Evolutionary conservation across 2,329 filamentous ascomycete genomes (phyloP).

Genomic region (Phaeosphaeriaceae sp.): DNA sequence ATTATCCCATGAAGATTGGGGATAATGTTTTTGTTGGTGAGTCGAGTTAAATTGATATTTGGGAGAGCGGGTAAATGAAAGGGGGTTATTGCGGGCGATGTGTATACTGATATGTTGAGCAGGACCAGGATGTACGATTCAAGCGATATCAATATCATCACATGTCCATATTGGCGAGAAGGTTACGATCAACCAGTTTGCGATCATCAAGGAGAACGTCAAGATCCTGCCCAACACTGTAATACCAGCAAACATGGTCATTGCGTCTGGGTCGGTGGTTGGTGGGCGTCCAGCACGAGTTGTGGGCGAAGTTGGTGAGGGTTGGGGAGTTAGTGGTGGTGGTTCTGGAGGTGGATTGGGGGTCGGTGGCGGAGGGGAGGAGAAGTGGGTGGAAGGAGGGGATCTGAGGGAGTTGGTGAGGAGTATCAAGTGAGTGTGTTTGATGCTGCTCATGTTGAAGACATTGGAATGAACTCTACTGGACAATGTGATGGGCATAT

Average conservation of each 20-base stretch:
- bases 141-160: conserved; percentile 81
- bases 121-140: conserved; percentile 69
- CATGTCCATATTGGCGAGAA: conserved; percentile 85
- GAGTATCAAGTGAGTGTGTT: conserved; percentile 47
- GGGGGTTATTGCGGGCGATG: too few relatives aligned
- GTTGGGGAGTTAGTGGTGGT: conserved; percentile 56
- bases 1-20: conserved; percentile 89
- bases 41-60: conserved; percentile 39
- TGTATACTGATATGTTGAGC: not conserved
- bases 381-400: conserved; percentile 58
- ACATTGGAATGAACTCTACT: not conserved
- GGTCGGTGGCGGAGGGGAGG: conserved; percentile 49
- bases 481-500: not conserved
- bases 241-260: conserved; percentile 86
- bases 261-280: conserved; percentile 92
- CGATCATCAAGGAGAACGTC: conserved; percentile 92
- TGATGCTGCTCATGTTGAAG: not conserved
- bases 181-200: conserved; percentile 82
- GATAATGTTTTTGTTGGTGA: conserved; percentile 92
- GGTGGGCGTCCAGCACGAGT: conserved; percentile 62
- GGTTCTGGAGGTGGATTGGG: conserved; percentile 42
- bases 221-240: conserved; percentile 85
- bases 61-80: too few relatives aligned
- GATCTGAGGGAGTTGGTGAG: conserved; percentile 58
- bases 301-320: conserved; percentile 57